Base-by-base conservation (phyloP, 129 eudicot species). In the Heracleum sosnowskyi region DNA sequence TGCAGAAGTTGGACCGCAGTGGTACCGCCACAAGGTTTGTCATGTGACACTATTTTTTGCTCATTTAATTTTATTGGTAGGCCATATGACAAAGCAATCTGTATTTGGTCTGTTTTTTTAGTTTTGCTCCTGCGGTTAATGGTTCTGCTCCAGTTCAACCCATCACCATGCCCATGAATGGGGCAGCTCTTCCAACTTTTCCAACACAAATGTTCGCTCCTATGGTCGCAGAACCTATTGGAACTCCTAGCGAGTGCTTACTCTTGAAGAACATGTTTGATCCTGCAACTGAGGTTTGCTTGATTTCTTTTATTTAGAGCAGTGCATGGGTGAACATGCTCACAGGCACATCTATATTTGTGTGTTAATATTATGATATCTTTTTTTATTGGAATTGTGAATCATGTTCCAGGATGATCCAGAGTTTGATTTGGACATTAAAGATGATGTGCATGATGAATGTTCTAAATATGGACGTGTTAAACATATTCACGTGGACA, bases 1-100 rank as follows among this genome's bases (percentile, higher is more conserved):
- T 96, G 99, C 89, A 87, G 71, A 96, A 96, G 88, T 84, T 96
- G 77, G 99, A 96, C 77, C 92, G 99, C 36, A 96, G 91, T 85
- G 97, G 99, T 64, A 86, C 85, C 66, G 93, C 97, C 13, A 80
- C 96, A 34, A 89, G 99, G 99, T 96, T 37, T 17, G 72, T 28
- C 16, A 15, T 13, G 13, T 13, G 15, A 12, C 10, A 4, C 18
- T 26, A 0, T 5, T 66, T 29, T 66, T 66, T 66, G 24, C 40
- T 28, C 17, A 66, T 66, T 66, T 4, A 28, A 7, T 31, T 31
- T 11, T 64, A 11, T 44, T 57, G 57, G 28, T 49, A 73, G 46
- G 0, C 18, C 24, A 28, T 33, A 31, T 69, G 9, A 31, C 31
- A 69, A 40, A 71, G 24, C 79, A 60, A 63, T 83, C 41, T 64